Base-by-base conservation (phyloP, 2,329 filamentous ascomycete species). In the Emydomyces testavorans region DNA sequence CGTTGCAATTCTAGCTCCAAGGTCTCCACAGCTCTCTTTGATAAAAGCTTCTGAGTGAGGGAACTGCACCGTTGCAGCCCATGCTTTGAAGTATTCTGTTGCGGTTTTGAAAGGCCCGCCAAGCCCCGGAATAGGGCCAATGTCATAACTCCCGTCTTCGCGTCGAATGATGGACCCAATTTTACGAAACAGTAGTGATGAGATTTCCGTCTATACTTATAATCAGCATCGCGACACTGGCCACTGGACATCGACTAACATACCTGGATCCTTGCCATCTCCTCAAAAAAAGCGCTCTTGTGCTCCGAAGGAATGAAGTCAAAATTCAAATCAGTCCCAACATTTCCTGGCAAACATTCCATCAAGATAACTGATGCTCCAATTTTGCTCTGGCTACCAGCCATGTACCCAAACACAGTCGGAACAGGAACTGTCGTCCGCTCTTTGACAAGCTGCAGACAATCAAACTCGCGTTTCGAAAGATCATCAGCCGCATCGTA, bases 301-400 rank as follows among this genome's bases (percentile, higher is more conserved):
- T 40, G 26, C 8, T 46, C 40, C 18, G 8, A 16, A 35, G 53
- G 53, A 29, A 55, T 52, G 31, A 31, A 32, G 13, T 43, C 50
- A 42, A 21, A 32, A 32, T 16, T 50, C 41, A 21, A 45, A 53
- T 37, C 35, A 10, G 18, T 37, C 18, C 13, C 35, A 4, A 15
- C 11, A 13, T 7, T 37, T 40, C 59, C 62, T 44, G 53, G 61
- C 42, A 59, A 45, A 48, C 52, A 62, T 29, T 55, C 57, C 57
- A 65, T 61, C 16, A 65, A 48, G 3, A 62, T 58, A 46, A 59
- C 64, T 2, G 61, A 56, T 4, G 55, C 56, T 3, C 59, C 55
- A 13, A 58, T 52, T 3, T 39, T 20, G 41, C 62, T 62, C 5
- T 51, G 8, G 38, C 46, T 21, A 29, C 53, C 48, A 21, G 51